These are phyloP conservation scores for Phylloporus sp. DNA, from an alignment of 768 basidiomycete genomes.

Conservation along the genomic window DNA sequence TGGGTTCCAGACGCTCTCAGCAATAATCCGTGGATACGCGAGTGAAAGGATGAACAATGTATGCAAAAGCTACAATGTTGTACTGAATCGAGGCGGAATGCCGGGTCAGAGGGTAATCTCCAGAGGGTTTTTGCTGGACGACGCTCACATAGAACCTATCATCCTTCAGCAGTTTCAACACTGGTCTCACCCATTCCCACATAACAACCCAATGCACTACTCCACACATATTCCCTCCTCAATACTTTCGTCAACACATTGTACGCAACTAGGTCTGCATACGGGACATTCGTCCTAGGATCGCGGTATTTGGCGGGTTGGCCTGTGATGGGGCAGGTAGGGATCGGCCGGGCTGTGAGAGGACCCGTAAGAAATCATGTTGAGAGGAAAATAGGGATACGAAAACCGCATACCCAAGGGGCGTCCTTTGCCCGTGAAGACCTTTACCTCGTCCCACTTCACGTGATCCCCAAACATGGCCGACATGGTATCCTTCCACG, in stretches of 20 bases:
- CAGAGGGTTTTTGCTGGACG: too few relatives aligned
- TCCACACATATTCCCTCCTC: conserved; percentile 70
- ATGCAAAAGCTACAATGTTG: too few relatives aligned
- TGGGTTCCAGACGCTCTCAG: too few relatives aligned
- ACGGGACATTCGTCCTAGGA: conserved; percentile 77
- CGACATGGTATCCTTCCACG: conserved; percentile 70
- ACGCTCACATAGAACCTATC: too few relatives aligned
- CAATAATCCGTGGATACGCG: too few relatives aligned
- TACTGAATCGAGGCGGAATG: too few relatives aligned
- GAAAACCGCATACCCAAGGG: conserved; percentile 51
- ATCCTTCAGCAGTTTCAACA: too few relatives aligned
- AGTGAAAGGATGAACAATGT: too few relatives aligned
- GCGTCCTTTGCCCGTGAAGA: conserved; percentile 58
- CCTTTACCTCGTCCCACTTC: conserved; percentile 70
- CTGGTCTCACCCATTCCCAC: conserved; percentile 18
- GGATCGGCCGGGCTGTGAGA: conserved; percentile 69
- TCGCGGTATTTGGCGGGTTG: conserved; percentile 73
- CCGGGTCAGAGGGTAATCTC: too few relatives aligned
- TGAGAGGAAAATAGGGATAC: not conserved
- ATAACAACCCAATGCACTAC: conserved; percentile 40
- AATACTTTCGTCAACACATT: conserved; percentile 57
- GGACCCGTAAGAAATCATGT: too few relatives aligned
- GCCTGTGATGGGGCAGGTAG: conserved; percentile 77
- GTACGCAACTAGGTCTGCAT: conserved; percentile 66
- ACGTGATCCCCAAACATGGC: conserved; percentile 85